Evolutionary conservation across 2,329 filamentous ascomycete genomes (phyloP).

Genomic region (Ophiostoma ips): DNA sequence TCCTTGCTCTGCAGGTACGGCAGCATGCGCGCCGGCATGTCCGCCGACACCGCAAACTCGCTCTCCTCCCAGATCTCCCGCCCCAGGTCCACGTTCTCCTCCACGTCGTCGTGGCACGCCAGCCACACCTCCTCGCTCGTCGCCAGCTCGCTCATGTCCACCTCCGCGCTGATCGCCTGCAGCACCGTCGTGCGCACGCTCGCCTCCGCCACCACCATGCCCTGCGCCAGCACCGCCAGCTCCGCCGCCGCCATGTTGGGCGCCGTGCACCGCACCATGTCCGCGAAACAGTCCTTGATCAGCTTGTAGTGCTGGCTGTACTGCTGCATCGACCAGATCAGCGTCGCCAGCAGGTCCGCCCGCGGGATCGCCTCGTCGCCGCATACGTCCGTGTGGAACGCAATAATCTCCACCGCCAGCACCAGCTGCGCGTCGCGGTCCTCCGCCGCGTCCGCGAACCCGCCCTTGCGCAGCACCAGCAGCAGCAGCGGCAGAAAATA

Average conservation of each 20-base stretch:
- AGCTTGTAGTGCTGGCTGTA: conserved; percentile 92
- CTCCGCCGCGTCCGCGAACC: conserved; percentile 58
- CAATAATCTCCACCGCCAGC: conserved; percentile 73
- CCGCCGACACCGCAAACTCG: conserved; percentile 53
- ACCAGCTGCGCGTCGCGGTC: conserved; percentile 83
- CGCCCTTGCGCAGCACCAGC: conserved; percentile 63
- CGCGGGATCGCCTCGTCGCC: conserved; percentile 64
- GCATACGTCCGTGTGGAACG: conserved; percentile 75
- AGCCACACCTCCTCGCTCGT: conserved; percentile 91
- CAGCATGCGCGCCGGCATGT: conserved; percentile 54
- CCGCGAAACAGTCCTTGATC: conserved; percentile 81
- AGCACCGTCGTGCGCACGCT: conserved; percentile 73
- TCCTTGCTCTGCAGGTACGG: conserved; percentile 72
- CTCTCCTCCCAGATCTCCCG: conserved; percentile 93
- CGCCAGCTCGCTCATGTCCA: conserved; percentile 76
- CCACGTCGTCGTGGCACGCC: conserved; percentile 77
- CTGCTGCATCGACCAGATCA: conserved; percentile 72
- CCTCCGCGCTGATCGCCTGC: conserved; percentile 79
- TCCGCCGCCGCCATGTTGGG: conserved; percentile 64
- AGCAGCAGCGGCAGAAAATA: conserved; percentile 78
- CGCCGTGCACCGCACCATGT: conserved; percentile 72
- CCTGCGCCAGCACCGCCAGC: conserved; percentile 61
- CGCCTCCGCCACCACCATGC: conserved; percentile 63
- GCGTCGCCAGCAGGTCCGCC: conserved; percentile 51
- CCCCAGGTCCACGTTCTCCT: conserved; percentile 74